Conservation (phyloP, 257 asterid genomes). For the Capsicum pubescens region DNA sequence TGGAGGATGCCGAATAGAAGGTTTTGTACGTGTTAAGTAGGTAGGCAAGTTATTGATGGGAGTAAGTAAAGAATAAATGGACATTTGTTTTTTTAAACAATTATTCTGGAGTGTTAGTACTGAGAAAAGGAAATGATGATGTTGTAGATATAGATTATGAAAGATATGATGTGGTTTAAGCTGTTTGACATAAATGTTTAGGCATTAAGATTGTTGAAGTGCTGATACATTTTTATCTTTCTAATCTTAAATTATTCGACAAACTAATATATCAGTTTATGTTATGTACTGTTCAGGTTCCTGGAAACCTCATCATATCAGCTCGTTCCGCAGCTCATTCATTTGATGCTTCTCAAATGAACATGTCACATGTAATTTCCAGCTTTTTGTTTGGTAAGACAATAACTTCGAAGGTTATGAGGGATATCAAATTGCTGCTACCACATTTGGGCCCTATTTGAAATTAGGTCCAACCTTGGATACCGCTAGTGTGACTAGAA, state of each 20-base stretch:
- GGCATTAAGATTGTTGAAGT: not conserved
- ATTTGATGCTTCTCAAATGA: slow-evolving; percentile 69
- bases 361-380: slow-evolving; percentile 42
- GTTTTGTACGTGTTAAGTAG: slow-evolving; percentile 93
- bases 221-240: not conserved
- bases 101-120: not conserved
- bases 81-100: not conserved
- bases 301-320: slow-evolving; percentile 85
- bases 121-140: not conserved
- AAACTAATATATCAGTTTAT: not conserved
- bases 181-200: not conserved
- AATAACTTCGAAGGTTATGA: slow-evolving; percentile 62
- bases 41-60: slow-evolving; percentile 39
- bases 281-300: slow-evolving; percentile 63
- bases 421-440: slow-evolving; percentile 30
- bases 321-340: slow-evolving; percentile 92
- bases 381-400: slow-evolving; percentile 27
- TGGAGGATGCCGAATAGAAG: slow-evolving; percentile 50
- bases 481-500: too few relatives aligned
- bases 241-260: not conserved
- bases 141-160: not conserved
- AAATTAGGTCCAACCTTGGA: too few relatives aligned
- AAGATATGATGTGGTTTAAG: not conserved
- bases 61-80: not conserved
- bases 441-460: slow-evolving; percentile 60